A percentile compares a stretch with the other conserved stretches of the same genome.
Evolutionary conservation across 208 protist genomes (phyloP).

Genomic region (Endotrypanum monterogeii): DNA sequence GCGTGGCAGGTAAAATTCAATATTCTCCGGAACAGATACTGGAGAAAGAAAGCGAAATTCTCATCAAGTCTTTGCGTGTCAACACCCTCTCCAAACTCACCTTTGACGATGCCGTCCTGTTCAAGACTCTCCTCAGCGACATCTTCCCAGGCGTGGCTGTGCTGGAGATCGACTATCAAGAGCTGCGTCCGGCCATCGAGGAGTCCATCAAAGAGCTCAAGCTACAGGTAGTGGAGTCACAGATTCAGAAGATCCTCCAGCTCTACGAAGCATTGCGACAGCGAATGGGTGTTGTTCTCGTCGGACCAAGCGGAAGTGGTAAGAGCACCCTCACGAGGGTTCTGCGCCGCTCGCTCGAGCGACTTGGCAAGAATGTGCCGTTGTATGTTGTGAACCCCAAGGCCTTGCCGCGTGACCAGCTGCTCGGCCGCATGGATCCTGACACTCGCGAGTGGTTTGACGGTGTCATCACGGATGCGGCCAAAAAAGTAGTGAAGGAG

Average conservation of each 20-base stretch:
- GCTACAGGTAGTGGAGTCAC: slow-evolving; percentile 86
- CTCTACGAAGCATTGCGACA: slow-evolving; percentile 97
- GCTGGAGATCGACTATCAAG: slow-evolving; percentile 92
- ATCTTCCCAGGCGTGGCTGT: slow-evolving; percentile 94
- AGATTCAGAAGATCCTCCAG: slow-evolving; percentile 95
- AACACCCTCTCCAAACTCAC: slow-evolving; percentile 99
- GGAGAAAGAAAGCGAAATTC: slow-evolving; percentile 90
- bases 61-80: slow-evolving; percentile 97
- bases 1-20: slow-evolving; percentile 68
- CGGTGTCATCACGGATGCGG: slow-evolving; percentile 96
- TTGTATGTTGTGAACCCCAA: slow-evolving; percentile 98
- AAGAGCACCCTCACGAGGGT: slow-evolving; percentile 96
- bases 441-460: slow-evolving; percentile 99
- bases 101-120: slow-evolving; percentile 93
- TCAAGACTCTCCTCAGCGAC: slow-evolving; percentile 95
- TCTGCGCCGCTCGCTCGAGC: slow-evolving; percentile 85
- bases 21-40: slow-evolving; percentile 65
- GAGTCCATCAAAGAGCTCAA: slow-evolving; percentile 89
- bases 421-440: slow-evolving; percentile 98
- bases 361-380: slow-evolving; percentile 85
- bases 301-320: slow-evolving; percentile 96
- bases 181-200: slow-evolving; percentile 91
- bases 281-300: slow-evolving; percentile 98
- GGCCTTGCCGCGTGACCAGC: slow-evolving; percentile 94
- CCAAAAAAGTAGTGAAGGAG: slow-evolving; percentile 94